Conservation (phyloP, 1,139 yeast genomes). For the Taphrina communis region DNA sequence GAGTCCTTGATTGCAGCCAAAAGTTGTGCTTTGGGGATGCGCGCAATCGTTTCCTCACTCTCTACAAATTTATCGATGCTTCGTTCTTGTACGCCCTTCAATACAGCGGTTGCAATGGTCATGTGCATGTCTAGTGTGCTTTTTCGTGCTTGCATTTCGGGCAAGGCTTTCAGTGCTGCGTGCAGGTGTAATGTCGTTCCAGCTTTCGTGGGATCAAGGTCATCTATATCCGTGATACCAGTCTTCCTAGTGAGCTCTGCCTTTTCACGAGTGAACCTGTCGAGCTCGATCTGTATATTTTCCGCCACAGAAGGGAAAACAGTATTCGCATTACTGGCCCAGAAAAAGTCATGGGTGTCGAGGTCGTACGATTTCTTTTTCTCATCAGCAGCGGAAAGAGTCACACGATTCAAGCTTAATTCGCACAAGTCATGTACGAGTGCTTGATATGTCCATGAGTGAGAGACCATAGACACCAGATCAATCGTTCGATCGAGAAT, state of each 20-base stretch:
- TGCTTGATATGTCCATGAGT: slow-evolving; percentile 97
- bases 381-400: slow-evolving; percentile 59
- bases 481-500: slow-evolving; percentile 88
- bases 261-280: slow-evolving; percentile 83
- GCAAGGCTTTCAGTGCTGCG: slow-evolving; percentile 88
- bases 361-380: slow-evolving; percentile 34
- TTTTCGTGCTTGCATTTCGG: slow-evolving; percentile 88
- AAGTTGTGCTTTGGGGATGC: slow-evolving; percentile 58
- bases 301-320: slow-evolving; percentile 99
- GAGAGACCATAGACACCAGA: slow-evolving; percentile 90
- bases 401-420: slow-evolving; percentile 77
- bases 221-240: slow-evolving; percentile 70
- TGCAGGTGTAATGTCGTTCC: slow-evolving; percentile 74
- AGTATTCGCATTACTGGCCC: slow-evolving; percentile 66
- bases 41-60: slow-evolving; percentile 71
- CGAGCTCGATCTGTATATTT: slow-evolving; percentile 83
- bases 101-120: slow-evolving; percentile 86
- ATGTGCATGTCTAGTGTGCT: slow-evolving; percentile 92
- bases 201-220: slow-evolving; percentile 55
- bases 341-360: slow-evolving; percentile 26
- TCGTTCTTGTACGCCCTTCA: slow-evolving; percentile 82
- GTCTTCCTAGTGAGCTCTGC: slow-evolving; percentile 80
- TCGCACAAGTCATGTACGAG: slow-evolving; percentile 91
- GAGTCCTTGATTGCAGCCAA: slow-evolving; percentile 55
- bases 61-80: slow-evolving; percentile 89